phyloP scores from a whole-genome alignment of 306 rosid genomes.

The Lathyrus aphaca region DNA sequence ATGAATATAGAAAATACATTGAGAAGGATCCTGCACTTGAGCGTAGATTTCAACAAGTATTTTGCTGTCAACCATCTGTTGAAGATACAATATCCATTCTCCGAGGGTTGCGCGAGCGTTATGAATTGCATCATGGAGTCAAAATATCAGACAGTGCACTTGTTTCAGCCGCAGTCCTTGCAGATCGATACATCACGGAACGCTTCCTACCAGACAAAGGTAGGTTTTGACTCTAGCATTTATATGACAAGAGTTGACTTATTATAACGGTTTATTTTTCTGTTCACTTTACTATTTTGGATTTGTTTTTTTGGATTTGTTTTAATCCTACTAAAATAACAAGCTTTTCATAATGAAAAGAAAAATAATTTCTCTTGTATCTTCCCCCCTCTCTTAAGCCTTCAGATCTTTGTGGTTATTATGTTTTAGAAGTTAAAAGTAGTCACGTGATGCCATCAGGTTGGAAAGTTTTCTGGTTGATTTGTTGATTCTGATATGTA shows the following conservation, averaged over 20 bases:
- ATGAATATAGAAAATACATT: slow-evolving; percentile 88
- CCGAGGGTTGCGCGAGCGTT: slow-evolving; percentile 95
- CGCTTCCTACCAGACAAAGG: slow-evolving; percentile 99
- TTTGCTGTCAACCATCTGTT: slow-evolving; percentile 89
- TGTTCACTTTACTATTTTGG: neutral
- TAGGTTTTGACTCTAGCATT: slow-evolving; percentile 26
- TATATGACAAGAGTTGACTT: neutral
- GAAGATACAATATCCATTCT: slow-evolving; percentile 95
- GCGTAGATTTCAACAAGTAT: slow-evolving; percentile 96
- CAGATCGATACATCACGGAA: slow-evolving; percentile 86
- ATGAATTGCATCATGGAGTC: slow-evolving; percentile 98
- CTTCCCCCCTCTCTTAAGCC: neutral
- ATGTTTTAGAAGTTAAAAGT: slow-evolving; percentile 18
- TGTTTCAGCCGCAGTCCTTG: slow-evolving; percentile 93
- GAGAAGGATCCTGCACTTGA: slow-evolving; percentile 99
- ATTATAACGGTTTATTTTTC: neutral
- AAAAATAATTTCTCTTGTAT: neutral
- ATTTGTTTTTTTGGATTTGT: too few relatives aligned
- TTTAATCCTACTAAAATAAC: slow-evolving; percentile 4
- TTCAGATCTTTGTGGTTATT: slow-evolving; percentile 5
- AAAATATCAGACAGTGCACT: slow-evolving; percentile 96
- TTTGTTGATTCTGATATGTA: slow-evolving; percentile 25
- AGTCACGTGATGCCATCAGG: neutral
- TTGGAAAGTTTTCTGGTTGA: slow-evolving; percentile 8
- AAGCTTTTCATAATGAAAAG: neutral